Percentiles rank a stretch among this genome's conserved stretches.
These are phyloP conservation scores for Phanerochaete sordida DNA, from an alignment of 768 basidiomycete species.

Conservation along the genomic window DNA sequence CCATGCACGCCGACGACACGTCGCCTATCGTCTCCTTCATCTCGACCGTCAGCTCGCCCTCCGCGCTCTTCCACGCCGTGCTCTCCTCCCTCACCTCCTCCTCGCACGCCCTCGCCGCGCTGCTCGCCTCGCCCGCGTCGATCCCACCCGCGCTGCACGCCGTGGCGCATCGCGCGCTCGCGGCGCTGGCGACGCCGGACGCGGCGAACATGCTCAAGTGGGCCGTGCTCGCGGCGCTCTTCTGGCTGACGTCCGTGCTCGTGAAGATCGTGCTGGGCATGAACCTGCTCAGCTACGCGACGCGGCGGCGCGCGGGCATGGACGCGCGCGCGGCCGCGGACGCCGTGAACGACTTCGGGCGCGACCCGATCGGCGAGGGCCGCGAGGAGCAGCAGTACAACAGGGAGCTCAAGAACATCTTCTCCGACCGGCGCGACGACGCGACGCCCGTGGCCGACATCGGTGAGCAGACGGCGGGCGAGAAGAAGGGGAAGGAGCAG, in stretches of 20 bases:
- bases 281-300: conserved; percentile 81
- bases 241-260: conserved; percentile 89
- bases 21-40: conserved; percentile 41
- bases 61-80: neutral
- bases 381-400: conserved; percentile 90
- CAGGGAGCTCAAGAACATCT: conserved; percentile 67
- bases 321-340: conserved; percentile 74
- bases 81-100: neutral
- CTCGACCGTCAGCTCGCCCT: conserved; percentile 26
- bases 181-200: conserved; percentile 36
- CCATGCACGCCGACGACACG: conserved; percentile 32
- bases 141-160: neutral
- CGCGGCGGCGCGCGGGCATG: conserved; percentile 69
- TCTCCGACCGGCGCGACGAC: conserved; percentile 70
- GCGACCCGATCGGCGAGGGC: conserved; percentile 90
- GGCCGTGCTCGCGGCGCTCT: conserved; percentile 57
- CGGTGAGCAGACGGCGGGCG: conserved; percentile 44
- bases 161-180: neutral
- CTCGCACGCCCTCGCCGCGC: neutral
- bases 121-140: neutral
- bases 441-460: conserved; percentile 66
- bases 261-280: conserved; percentile 93
- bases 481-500: conserved; percentile 12
- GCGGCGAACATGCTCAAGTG: conserved; percentile 58
- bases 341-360: conserved; percentile 79